Evolutionary conservation across 768 basidiomycete species (phyloP), one percentile per base, ranked within the genome.

Genomic region (Macrocybe gigantea): DNA sequence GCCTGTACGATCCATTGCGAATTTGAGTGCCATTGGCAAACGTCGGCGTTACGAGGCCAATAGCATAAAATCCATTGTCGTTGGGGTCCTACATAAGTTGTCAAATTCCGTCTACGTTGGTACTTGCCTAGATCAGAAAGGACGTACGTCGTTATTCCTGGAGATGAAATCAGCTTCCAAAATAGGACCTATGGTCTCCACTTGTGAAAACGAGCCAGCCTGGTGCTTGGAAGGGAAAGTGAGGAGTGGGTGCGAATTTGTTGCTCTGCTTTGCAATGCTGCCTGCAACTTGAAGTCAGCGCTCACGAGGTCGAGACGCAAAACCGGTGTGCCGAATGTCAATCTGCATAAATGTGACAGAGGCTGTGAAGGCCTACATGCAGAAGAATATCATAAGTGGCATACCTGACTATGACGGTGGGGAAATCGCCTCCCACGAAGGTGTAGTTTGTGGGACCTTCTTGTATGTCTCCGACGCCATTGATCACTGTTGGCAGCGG

Each of bases 251-350:
- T 47, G 46, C 30, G 35, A 44, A 7, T 39, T 12, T 46, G 41
- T 29, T 48, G 47, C 32, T 33, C 64, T 65, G n/a, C 57, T 57
- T 46, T 64, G 65, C 44, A 77, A 54, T 1, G 71, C 74, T 1
- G 69, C 64, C 5, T 52, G 64, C 51, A 80, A 59, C 13, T 68
- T 60, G 55, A 70, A 67, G 50, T 69, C 55, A 1, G 73, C 44
- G 30, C 62, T 60, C 1, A 81, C 79, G 10, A 82, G 68, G 52
- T 81, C 79, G 11, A 74, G 53, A 10, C 69, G 65, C 38, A 80
- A 52, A 10, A 60, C 46, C 2, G 76, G 68, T 2, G 78, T 74
- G 12, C 81, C 81, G 48, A 81, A 80, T 1, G 22, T 22, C 22
- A 66, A 66, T 46, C 73, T 56, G 32, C 74, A 71, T 44, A 51